Evolutionary conservation across 495 filamentous ascomycete species (phyloP).

Genomic region (Beverwykella pulmonaria): DNA sequence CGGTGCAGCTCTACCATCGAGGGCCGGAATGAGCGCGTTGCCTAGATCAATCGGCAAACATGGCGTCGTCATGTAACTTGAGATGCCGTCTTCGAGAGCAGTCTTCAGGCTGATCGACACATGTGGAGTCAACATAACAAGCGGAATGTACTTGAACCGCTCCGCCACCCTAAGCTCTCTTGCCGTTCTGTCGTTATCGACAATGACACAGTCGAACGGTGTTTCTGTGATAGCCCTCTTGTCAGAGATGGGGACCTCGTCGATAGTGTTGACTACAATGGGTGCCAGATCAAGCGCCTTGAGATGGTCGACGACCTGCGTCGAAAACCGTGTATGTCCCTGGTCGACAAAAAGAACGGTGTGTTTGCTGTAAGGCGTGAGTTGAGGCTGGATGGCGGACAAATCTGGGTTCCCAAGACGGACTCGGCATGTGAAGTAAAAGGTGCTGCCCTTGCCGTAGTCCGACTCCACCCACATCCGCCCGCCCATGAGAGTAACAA

Average conservation of each 20-base stretch:
- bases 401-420: conserved; percentile 84
- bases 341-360: conserved; percentile 96
- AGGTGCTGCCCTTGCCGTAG: conserved; percentile 90
- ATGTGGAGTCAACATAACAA: conserved; percentile 87
- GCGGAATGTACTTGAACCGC: conserved; percentile 96
- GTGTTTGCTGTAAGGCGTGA: conserved; percentile 87
- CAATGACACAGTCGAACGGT: conserved; percentile 93
- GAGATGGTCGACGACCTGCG: conserved; percentile 79
- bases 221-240: conserved; percentile 60
- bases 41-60: conserved; percentile 94
- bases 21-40: conserved; percentile 96
- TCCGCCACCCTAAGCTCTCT: conserved; percentile 81
- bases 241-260: conserved; percentile 56
- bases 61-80: conserved; percentile 98
- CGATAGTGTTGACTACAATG: conserved; percentile 71
- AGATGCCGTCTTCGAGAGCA: conserved; percentile 93
- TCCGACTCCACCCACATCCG: conserved; percentile 95
- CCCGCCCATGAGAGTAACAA: conserved; percentile 97
- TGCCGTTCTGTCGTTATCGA: conserved; percentile 91
- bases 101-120: conserved; percentile 94
- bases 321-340: conserved; percentile 72
- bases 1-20: conserved; percentile 91
- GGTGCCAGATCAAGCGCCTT: conserved; percentile 77
- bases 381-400: conserved; percentile 75
- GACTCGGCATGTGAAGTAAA: conserved; percentile 96